Base-by-base conservation (phyloP, 371 early-diverging fungal genomes). In the Smittium culicis region DNA sequence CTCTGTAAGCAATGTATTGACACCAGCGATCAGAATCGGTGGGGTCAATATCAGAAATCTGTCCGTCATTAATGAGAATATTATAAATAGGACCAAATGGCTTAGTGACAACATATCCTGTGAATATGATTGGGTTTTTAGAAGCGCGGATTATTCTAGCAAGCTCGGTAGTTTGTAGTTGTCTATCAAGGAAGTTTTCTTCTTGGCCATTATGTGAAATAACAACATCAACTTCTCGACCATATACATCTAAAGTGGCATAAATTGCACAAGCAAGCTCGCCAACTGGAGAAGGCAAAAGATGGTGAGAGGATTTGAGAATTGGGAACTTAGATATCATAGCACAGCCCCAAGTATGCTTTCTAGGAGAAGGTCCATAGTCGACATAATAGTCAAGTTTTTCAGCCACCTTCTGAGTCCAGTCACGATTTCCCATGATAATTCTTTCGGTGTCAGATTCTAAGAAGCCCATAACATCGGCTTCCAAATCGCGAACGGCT, bases 321-420 rank as follows among this genome's bases (percentile, higher is more conserved):
- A 90, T 90, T 34, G 88, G 91, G 81, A 88, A 90, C 72, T 88
- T 88, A 60, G 91, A 90, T 54, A 90, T 81, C 85, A 90, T 83
- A 11, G 86, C 78, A 69, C 89, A 89, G 1, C 91, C 91, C 91
- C 91, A 90, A 2, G 91, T 90, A 76, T 90, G 91, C 73, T 88
- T 88, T 76, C 84, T 85, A 25, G 89, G 86, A 28, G 88, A 83
- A 61, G 91, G 91, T 24, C 91, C 87, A 74, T 87, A 90, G 78
- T 89, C 89, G 24, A 85, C 79, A 70, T 90, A 88, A 74, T 85
- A 85, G 63, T 83, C 81, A 14, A 90, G 78, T 69, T 86, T 85
- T 70, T 90, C 90, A 59, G 84, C 83, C 69, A 90, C 79, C 64
- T 82, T 86, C 74, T 90, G 91, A 34, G 88, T 85, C 82, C 86